These are phyloP conservation scores for Blastobotrys niveus DNA, from an alignment of 1,139 yeast genomes.

Conservation along the genomic window DNA sequence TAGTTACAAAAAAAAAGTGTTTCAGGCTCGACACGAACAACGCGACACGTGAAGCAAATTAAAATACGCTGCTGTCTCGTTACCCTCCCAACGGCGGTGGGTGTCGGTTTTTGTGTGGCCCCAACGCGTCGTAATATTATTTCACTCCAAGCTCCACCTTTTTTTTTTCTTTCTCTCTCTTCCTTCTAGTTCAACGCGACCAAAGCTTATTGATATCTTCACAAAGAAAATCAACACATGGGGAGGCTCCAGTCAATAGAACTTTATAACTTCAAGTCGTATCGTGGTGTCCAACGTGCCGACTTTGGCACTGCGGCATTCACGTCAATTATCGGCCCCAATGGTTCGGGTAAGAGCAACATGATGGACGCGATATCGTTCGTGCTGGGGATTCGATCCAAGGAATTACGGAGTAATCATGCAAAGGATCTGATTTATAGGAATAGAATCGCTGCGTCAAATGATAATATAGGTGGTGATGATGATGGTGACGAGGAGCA, in stretches of 20 bases:
- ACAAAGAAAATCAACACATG: constrained; percentile 18
- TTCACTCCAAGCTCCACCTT: too few relatives aligned
- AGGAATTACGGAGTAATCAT: constrained; percentile 69
- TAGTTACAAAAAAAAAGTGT: too few relatives aligned
- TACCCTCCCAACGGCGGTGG: too few relatives aligned
- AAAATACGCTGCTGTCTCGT: too few relatives aligned
- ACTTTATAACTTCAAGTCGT: constrained; percentile 83
- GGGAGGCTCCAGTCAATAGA: constrained; percentile 31
- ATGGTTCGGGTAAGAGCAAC: constrained; percentile 96
- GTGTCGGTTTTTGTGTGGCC: too few relatives aligned
- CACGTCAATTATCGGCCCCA: constrained; percentile 93
- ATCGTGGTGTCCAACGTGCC: constrained; percentile 65
- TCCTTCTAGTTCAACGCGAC: neutral
- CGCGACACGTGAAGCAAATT: too few relatives aligned
- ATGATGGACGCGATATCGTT: constrained; percentile 98
- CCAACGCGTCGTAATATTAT: too few relatives aligned
- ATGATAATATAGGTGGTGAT: constrained; percentile 22
- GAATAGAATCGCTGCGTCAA: constrained; percentile 44
- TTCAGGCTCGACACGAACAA: too few relatives aligned
- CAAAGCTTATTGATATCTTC: neutral
- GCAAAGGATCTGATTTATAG: constrained; percentile 76
- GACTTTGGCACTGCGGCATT: constrained; percentile 81
- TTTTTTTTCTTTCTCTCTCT: neutral
- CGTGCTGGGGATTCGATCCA: constrained; percentile 79
- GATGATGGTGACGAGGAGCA: constrained; percentile 18